Conservation (phyloP, 306 rosid genomes). For the Trifolium fragiferum region DNA sequence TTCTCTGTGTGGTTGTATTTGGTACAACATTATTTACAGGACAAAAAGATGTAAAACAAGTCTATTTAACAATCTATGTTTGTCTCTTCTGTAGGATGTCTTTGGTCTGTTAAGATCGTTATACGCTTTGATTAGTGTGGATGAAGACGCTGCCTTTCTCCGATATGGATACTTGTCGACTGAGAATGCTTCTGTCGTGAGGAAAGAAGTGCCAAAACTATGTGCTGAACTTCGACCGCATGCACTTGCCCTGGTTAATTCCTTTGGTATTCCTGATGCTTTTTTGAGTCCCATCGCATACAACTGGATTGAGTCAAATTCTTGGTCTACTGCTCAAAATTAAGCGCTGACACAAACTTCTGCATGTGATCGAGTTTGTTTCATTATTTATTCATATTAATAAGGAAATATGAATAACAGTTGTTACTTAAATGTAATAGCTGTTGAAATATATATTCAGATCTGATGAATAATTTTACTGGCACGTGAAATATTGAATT, state of each 20-base stretch:
- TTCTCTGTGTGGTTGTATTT: not conserved
- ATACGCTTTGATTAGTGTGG: slow-evolving; percentile 79
- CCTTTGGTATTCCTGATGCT: slow-evolving; percentile 93
- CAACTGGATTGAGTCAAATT: slow-evolving; percentile 82
- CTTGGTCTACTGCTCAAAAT: slow-evolving; percentile 71
- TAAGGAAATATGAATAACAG: slow-evolving; percentile 20
- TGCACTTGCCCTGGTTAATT: slow-evolving; percentile 86
- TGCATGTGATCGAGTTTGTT: slow-evolving; percentile 4
- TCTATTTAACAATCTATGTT: slow-evolving; percentile 7
- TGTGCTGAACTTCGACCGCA: slow-evolving; percentile 79
- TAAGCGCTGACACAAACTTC: slow-evolving; percentile 36
- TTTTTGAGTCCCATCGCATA: slow-evolving; percentile 87
- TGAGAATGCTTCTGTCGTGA: slow-evolving; percentile 62
- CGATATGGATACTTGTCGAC: slow-evolving; percentile 74
- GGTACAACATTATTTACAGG: not conserved
- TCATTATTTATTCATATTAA: too few relatives aligned
- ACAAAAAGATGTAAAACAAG: slow-evolving; percentile 7
- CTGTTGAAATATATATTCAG: slow-evolving; percentile 10
- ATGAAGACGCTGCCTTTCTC: slow-evolving; percentile 83
- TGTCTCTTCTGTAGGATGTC: slow-evolving; percentile 57
- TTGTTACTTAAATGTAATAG: not conserved
- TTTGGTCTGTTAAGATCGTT: slow-evolving; percentile 70
- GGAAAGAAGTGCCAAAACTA: slow-evolving; percentile 78
- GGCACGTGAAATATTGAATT: not conserved
- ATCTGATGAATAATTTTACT: slow-evolving; percentile 2